These are phyloP conservation scores for Cercospora sp. DNA, from an alignment of 2,329 filamentous ascomycete genomes.

Conservation along the genomic window DNA sequence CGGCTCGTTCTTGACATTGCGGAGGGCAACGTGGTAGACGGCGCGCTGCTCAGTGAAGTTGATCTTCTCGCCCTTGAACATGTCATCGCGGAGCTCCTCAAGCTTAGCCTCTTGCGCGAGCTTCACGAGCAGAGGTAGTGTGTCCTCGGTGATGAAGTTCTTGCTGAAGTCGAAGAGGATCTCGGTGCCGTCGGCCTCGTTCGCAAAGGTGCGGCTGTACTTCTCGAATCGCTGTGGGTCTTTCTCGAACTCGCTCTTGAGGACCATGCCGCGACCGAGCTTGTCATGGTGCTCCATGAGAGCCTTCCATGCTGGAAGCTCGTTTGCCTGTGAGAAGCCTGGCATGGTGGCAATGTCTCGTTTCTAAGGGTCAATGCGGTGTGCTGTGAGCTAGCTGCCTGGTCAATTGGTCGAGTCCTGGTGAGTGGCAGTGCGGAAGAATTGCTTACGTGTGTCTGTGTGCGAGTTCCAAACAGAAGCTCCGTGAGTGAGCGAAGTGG, in stretches of 20 bases:
- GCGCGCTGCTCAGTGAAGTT: slow-evolving; percentile 98
- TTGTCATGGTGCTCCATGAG: slow-evolving; percentile 88
- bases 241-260: slow-evolving; percentile 89
- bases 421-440: background rate
- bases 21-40: slow-evolving; percentile 91
- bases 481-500: background rate
- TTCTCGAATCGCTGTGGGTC: slow-evolving; percentile 87
- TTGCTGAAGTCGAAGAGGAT: slow-evolving; percentile 99
- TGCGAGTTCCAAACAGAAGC: background rate
- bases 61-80: slow-evolving; percentile 98
- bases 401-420: background rate
- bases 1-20: slow-evolving; percentile 80
- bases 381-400: background rate
- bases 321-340: slow-evolving; percentile 77
- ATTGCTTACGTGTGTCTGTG: background rate
- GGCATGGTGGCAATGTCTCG: slow-evolving; percentile 45
- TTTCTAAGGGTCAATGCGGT: slow-evolving; percentile 6
- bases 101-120: slow-evolving; percentile 88
- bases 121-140: slow-evolving; percentile 79
- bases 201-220: slow-evolving; percentile 82
- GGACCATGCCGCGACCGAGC: slow-evolving; percentile 83
- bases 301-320: slow-evolving; percentile 78
- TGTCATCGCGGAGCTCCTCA: slow-evolving; percentile 91
- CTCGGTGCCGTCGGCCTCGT: slow-evolving; percentile 74
- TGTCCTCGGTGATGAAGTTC: slow-evolving; percentile 96